Conservation (phyloP, 176 grass and related monocot genomes). For the Carex cristatella region DNA sequence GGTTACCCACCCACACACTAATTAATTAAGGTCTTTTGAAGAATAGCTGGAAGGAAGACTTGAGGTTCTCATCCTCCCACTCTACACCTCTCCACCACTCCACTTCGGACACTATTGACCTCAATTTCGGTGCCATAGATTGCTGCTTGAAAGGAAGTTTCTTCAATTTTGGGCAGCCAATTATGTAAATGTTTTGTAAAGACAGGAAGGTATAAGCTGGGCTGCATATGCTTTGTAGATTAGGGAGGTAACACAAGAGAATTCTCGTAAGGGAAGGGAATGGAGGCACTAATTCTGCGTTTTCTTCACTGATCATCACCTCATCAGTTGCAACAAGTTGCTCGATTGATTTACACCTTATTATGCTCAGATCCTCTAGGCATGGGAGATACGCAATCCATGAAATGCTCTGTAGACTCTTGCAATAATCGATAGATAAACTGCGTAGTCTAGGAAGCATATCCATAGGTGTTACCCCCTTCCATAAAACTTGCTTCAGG, state of each 20-base stretch:
- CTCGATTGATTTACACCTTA: constrained; percentile 15
- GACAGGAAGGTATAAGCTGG: background rate
- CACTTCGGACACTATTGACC: background rate
- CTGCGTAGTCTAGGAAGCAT: constrained; percentile 15
- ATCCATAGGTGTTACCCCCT: background rate
- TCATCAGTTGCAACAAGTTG: constrained; percentile 17
- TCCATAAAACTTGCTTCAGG: constrained; percentile 3
- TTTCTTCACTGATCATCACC: constrained; percentile 1
- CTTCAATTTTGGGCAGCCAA: background rate
- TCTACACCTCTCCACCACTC: constrained; percentile 13
- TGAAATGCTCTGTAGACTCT: constrained; percentile 13
- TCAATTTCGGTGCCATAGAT: background rate
- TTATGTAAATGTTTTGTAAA: constrained; percentile 10
- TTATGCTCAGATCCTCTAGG: constrained; percentile 6
- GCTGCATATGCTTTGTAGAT: constrained; percentile 6
- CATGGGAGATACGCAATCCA: constrained; percentile 23
- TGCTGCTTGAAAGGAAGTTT: constrained; percentile 12
- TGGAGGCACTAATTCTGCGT: background rate
- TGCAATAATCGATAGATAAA: constrained; percentile 15
- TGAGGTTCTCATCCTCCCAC: background rate
- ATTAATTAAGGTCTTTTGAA: constrained; percentile 2
- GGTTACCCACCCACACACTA: background rate
- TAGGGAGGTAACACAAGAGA: constrained; percentile 7
- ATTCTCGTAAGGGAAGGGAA: constrained; percentile 8
- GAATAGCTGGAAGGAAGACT: constrained; percentile 8